Evolutionary conservation across 1,284 basidiomycete species (phyloP).

Genomic region (Lignosus rhinocerotis): DNA sequence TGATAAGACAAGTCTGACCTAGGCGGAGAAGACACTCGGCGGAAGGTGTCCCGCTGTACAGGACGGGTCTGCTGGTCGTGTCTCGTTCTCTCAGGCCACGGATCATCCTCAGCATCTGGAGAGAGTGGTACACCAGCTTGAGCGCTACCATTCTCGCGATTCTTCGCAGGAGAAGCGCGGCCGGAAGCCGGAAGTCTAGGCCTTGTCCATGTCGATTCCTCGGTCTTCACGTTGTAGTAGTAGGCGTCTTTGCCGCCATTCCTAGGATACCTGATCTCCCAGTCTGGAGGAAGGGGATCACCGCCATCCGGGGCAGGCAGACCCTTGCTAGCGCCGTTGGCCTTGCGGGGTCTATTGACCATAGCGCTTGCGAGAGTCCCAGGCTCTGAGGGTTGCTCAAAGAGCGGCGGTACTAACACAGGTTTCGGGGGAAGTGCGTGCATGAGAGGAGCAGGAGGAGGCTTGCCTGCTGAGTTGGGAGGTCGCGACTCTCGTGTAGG

Average conservation of each 20-base stretch:
- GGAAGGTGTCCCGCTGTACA: constrained; percentile 17
- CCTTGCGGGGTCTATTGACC: constrained; percentile 36
- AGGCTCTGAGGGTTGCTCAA: constrained; percentile 58
- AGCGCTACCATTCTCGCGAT: constrained; percentile 23
- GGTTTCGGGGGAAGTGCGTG: constrained; percentile 78
- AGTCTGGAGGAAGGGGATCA: constrained; percentile 54
- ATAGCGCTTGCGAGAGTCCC: constrained; percentile 39
- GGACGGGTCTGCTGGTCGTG: constrained; percentile 14
- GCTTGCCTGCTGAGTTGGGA: constrained; percentile 35
- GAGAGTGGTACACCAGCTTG: constrained; percentile 18
- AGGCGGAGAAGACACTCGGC: constrained; percentile 29
- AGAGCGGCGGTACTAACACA: constrained; percentile 51
- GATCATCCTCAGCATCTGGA: constrained; percentile 11
- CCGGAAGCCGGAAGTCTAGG: constrained; percentile 35
- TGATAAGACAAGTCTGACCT: constrained; percentile 44
- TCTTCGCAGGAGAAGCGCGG: constrained; percentile 29
- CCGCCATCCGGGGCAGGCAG: constrained; percentile 16
- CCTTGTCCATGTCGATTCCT: constrained; percentile 59
- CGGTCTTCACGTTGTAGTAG: constrained; percentile 61
- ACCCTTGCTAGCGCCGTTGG: constrained; percentile 29
- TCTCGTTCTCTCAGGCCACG: constrained; percentile 13
- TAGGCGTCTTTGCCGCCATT: constrained; percentile 45
- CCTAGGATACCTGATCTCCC: constrained; percentile 59
- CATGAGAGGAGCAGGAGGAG: constrained; percentile 33
- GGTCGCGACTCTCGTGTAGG: constrained; percentile 30